These are phyloP conservation scores for Emergomyces pasteurianus DNA, from an alignment of 2,329 filamentous ascomycete species.

Conservation along the genomic window DNA sequence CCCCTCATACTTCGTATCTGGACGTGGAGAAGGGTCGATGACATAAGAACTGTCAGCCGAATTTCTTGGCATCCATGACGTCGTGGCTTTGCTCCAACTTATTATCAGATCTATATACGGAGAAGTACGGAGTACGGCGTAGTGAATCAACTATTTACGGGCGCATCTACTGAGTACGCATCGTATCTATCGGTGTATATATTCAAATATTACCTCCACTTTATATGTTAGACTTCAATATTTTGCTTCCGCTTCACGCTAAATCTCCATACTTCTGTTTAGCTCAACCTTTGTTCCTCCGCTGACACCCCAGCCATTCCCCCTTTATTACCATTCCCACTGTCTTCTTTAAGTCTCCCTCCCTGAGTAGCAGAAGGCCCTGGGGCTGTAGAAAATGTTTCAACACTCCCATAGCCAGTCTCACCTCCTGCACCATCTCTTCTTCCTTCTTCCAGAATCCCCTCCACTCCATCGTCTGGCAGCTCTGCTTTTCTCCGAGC, in stretches of 20 bases:
- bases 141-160: too few relatives aligned
- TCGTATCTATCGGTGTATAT: not conserved
- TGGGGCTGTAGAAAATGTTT: not conserved
- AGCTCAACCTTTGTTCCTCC: not conserved
- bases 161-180: too few relatives aligned
- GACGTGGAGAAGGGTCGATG: not conserved
- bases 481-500: slow-evolving; percentile 22
- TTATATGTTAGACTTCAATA: not conserved
- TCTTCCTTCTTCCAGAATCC: slow-evolving; percentile 11
- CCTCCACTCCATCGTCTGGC: not conserved
- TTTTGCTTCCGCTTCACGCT: not conserved
- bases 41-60: not conserved
- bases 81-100: not conserved
- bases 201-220: too few relatives aligned
- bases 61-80: not conserved
- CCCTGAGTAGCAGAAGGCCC: not conserved
- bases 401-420: not conserved
- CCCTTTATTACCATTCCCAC: not conserved
- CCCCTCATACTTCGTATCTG: not conserved
- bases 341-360: not conserved
- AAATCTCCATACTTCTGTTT: not conserved
- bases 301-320: not conserved
- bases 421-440: not conserved
- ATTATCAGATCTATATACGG: too few relatives aligned
- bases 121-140: too few relatives aligned